Evolutionary conservation across 2,329 filamentous ascomycete genomes (phyloP), one percentile per base, ranked within the genome.

Genomic region (Arachnopeziza araneosa): DNA sequence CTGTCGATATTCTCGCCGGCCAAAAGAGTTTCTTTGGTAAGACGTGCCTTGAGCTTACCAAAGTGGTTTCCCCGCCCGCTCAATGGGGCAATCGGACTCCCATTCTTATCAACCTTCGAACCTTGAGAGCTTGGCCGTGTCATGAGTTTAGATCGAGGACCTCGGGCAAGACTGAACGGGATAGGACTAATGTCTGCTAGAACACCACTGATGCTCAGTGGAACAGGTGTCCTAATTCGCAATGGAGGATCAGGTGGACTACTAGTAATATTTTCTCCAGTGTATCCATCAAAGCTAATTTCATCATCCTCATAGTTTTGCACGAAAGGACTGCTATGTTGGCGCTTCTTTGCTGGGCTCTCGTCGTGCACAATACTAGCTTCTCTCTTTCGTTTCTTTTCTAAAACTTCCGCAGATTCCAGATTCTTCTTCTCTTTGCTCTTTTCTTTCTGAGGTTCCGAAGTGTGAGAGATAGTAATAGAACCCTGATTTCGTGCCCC

Each of bases 401-500:
- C 26, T 14, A 10, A 12, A 54, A 12, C 22, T n/a, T 54, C 8
- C 26, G 26, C 22, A 10, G 17, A 17, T 44, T 44, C 36, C 12
- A 14, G 36, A 7, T 24, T 50, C 7, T 26, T 19, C 23, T 54
- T 48, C 23, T 22, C 26, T 17, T 22, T 52, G 23, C 51, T 24
- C 2, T 52, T 48, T 36, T 17, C 19, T 30, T 52, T 30, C 9
- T 5, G 26, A 5, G 21, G 10, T 44, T 57, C 26, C 5, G 26
- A 30, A 30, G 5, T 9, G 26, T 52, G 21, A 17, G 17, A 14
- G 14, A n/a, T n/a, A 30, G 7, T 14, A n/a, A 24, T 30, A n/a
- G n/a, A 7, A 30, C 32, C 56, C 54, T 54, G 56, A 22, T 58
- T 58, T 24, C 9, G 51, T 54, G 56, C 26, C 21, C 51, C 56